phyloP scores from a whole-genome alignment of 768 basidiomycete genomes.

The Candolleomyces aberdarensis region DNA sequence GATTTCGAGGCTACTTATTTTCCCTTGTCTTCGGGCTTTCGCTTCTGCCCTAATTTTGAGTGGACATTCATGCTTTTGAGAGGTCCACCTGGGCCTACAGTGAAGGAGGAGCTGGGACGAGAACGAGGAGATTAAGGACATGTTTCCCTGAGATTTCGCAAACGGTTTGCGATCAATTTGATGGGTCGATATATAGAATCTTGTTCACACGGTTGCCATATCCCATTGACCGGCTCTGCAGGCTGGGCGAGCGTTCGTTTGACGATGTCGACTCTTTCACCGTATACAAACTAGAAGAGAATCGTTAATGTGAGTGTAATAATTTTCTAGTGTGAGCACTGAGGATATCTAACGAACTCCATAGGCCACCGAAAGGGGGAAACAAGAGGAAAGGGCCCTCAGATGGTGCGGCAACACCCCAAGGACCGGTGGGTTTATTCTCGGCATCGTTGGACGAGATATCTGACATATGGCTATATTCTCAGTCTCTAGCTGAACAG shows the following conservation, averaged over 20 bases:
- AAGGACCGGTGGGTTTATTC: conserved; percentile 33
- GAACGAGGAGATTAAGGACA: no score
- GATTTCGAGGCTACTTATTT: conserved; percentile 52
- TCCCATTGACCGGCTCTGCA: no score
- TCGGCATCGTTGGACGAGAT: background rate
- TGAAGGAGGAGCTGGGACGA: no score
- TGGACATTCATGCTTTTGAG: conserved; percentile 32
- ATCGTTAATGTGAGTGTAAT: conserved; percentile 6
- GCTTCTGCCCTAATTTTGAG: conserved; percentile 47
- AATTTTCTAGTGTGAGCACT: background rate
- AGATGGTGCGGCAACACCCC: conserved; percentile 43
- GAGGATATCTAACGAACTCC: background rate
- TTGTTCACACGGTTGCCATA: no score
- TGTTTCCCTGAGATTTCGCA: no score
- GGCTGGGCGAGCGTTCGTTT: no score
- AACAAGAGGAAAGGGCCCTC: conserved; percentile 39
- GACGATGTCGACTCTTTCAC: no score
- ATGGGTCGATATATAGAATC: no score
- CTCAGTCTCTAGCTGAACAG: conserved; percentile 68
- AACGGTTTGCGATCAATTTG: no score
- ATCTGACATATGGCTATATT: background rate
- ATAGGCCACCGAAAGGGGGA: conserved; percentile 45
- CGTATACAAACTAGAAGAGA: no score
- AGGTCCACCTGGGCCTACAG: no score
- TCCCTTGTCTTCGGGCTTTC: conserved; percentile 40